These are phyloP conservation scores for Tubosaeta sp. DNA, from an alignment of 768 basidiomycete species.

Conservation along the genomic window DNA sequence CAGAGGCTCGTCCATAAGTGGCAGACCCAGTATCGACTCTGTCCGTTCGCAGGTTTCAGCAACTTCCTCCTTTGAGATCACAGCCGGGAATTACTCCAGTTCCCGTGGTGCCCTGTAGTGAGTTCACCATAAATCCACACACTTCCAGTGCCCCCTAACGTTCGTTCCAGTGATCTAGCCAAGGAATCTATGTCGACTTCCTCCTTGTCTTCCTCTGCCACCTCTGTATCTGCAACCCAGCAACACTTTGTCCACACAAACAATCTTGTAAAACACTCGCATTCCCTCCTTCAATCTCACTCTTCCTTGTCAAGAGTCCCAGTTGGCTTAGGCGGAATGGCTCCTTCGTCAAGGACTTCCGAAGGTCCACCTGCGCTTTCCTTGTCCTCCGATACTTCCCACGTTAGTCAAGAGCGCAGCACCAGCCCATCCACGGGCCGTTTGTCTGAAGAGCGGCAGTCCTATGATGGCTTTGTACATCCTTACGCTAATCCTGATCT, in stretches of 20 bases:
- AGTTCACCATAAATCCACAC: constrained; percentile 23
- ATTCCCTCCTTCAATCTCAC: constrained; percentile 4
- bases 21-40: constrained; percentile 66
- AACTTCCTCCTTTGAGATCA: constrained; percentile 58
- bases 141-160: constrained; percentile 1
- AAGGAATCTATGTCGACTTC: constrained; percentile 58
- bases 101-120: constrained; percentile 58
- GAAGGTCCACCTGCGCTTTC: constrained; percentile 2
- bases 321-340: constrained; percentile 7
- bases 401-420: constrained; percentile 7
- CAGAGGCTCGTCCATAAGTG: constrained; percentile 38
- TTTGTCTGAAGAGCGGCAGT: constrained; percentile 34
- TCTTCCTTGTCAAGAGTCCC: constrained; percentile 6
- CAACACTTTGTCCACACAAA: constrained; percentile 38
- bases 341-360: not conserved
- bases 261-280: constrained; percentile 7
- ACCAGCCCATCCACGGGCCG: constrained; percentile 18
- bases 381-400: constrained; percentile 12
- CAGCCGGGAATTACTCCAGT: constrained; percentile 46
- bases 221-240: constrained; percentile 25
- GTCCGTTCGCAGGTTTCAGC: constrained; percentile 45
- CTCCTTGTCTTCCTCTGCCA: constrained; percentile 37
- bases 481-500: constrained; percentile 82
- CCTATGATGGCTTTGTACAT: constrained; percentile 44
- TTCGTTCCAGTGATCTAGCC: constrained; percentile 45